A percentile compares a stretch with the other conserved stretches of the same genome.
These are phyloP conservation scores for Ceratopteris richardii DNA, from an alignment of 75 land plant genomes.

Conservation along the genomic window DNA sequence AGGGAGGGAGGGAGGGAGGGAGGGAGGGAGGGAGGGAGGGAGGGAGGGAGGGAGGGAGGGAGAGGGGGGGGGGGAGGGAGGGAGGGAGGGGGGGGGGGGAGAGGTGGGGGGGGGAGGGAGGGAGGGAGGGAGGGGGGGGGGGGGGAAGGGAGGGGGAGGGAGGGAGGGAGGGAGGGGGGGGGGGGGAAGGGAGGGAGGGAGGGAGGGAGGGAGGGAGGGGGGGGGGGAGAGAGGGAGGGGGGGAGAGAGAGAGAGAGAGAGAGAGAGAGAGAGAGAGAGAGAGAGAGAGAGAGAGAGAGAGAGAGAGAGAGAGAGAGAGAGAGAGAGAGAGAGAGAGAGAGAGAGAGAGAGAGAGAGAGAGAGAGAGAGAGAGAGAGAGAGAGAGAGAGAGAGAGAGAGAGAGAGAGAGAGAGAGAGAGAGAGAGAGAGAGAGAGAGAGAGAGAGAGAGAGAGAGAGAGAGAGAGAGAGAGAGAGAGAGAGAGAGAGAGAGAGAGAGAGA, in stretches of 20 bases:
- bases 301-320: neutral
- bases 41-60: neutral
- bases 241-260: constrained; percentile 1
- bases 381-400: neutral
- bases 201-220: neutral
- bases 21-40: too few relatives aligned
- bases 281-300: neutral
- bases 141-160: too few relatives aligned
- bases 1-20: too few relatives aligned
- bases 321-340: constrained; percentile 1
- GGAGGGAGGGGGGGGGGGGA: neutral
- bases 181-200: neutral
- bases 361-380: neutral
- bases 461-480: too few relatives aligned
- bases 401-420: too few relatives aligned
- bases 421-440: too few relatives aligned
- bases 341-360: neutral
- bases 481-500: too few relatives aligned
- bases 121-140: too few relatives aligned
- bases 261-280: neutral
- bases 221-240: neutral
- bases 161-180: too few relatives aligned
- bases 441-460: too few relatives aligned
- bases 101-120: too few relatives aligned
- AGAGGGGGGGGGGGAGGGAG: neutral